Base-by-base conservation (phyloP, 805 yeast genomes). In the Wickerhamiella kurtzmanii region DNA sequence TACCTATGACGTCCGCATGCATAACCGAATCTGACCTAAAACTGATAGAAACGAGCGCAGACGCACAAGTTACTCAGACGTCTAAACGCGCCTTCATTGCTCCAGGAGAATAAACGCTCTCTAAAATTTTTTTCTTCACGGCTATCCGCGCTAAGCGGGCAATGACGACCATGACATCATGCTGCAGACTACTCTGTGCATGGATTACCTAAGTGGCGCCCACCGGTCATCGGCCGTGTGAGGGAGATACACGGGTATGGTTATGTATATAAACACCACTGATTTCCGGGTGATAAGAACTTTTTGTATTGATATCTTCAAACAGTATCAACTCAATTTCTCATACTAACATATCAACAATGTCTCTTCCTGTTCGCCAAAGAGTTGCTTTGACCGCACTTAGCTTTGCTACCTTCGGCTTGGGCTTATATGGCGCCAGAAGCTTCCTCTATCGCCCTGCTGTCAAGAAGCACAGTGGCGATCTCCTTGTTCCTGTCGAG, bases 401-500 rank as follows among this genome's bases (percentile, higher is more conserved):
- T 17, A 18, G 38, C 19, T 6, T 36, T 5, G 38, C 17, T 16
- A 18, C 38, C 6, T n/a, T 36, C 19, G 19, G 19, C 19, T 17
- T 36, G 5, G 38, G 38, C 38, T 6, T 36, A 8, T 36, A 36
- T 36, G 19, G 17, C 19, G 19, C 38, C 38, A 22, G 41, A 6
- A 5, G 25, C 9, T 38, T 38, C 25, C n/a, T 21, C 53, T 59
- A 59, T 49, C 55, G 62, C 39, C 63, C 63, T 17, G 60, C 57
- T 16, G 36, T 50, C 40, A 57, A 55, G 48, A 48, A 49, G 37
- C 44, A 47, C 44, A 46, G 48, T 38, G 50, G 50, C 37, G 64
- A 60, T 47, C 44, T 53, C 20, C 50, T 56, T 18, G 64, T 60
- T 22, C 45, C 62, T 35, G 64, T 60, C 32, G 64, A 60, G 44